These are phyloP conservation scores for Sugiyamaella marilandica DNA, from an alignment of 805 yeast genomes.

Conservation along the genomic window DNA sequence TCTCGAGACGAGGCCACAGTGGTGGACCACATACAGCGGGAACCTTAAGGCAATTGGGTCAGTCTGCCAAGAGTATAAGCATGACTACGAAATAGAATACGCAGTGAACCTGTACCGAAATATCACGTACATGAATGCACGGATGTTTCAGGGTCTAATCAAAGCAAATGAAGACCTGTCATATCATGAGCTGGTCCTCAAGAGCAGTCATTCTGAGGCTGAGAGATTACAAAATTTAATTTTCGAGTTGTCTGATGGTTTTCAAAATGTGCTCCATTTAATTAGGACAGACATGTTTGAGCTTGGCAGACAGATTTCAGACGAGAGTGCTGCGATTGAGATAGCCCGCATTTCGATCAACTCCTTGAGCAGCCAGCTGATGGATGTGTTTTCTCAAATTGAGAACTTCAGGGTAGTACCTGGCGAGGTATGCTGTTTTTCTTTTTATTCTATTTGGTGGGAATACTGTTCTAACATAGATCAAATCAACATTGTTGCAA, in stretches of 20 bases:
- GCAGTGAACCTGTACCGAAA: conserved; percentile 9
- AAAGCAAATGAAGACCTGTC: not conserved
- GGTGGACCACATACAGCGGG: conserved; percentile 74
- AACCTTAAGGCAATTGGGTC: conserved; percentile 51
- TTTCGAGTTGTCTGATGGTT: too few relatives aligned
- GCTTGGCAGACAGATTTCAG: too few relatives aligned
- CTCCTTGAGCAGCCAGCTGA: too few relatives aligned
- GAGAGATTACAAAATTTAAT: not conserved
- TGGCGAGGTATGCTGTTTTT: too few relatives aligned
- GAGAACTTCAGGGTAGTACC: too few relatives aligned
- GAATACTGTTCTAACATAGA: too few relatives aligned
- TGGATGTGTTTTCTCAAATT: too few relatives aligned
- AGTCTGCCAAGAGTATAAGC: conserved; percentile 39
- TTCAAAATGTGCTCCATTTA: too few relatives aligned
- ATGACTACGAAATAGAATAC: conserved; percentile 18
- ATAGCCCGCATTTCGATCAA: too few relatives aligned
- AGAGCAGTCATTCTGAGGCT: not conserved
- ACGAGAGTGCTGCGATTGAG: too few relatives aligned
- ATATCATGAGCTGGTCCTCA: not conserved
- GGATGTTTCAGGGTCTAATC: not conserved
- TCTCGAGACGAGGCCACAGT: conserved; percentile 38
- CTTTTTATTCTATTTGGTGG: too few relatives aligned
- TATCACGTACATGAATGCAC: conserved; percentile 7
- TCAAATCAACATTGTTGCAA: not conserved
- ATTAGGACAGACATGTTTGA: too few relatives aligned